Base-by-base conservation (phyloP, 2,329 filamentous ascomycete species). In the Colletotrichum caudatum region DNA sequence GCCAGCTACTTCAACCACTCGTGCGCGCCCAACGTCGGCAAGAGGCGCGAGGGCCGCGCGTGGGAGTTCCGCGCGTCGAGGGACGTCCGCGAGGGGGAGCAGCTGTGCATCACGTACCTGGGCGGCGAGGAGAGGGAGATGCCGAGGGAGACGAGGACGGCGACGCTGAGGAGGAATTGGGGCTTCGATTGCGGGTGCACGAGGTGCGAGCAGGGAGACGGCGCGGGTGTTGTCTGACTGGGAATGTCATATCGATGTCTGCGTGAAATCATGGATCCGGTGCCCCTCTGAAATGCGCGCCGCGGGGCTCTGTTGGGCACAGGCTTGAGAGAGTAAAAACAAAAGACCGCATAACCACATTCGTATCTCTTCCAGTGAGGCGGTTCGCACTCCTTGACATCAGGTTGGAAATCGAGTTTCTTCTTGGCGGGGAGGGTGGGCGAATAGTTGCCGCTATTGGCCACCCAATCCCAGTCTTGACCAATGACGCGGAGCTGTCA, bases 1-100 rank as follows among this genome's bases (percentile, higher is more conserved):
- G 69, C 69, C 20, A 71, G 69, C 33, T 71, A 69, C 54, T 72
- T 70, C 59, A 72, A 72, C 44, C 69, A 72, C 11, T 72, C 69
- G 3, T 72, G 69, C n/a, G 48, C 20, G 3, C 69, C 69, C 14
- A 71, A 72, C 26, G 35, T 70, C 18, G 23, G 29, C 35, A 70
- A 69, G 48, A 57, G 16, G 48, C 64, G 69, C 50, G 66, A 71
- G 23, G 61, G 62, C 23, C 60, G 66, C 39, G 57, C 48, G 23
- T 72, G 69, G 66, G 66, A 70, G 50, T 70, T 72, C 26, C 56
- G 61, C 20, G 66, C 69, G 18, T 51, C 33, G 18, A 56, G 46
- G 29, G 26, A 61, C 2, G 35, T 72, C n/a, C 39, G 2, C 4
- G 29, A 14, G 9, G 69, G 69, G 3, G 69, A 61, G 48, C 60